Conservation (phyloP, 1,139 yeast species). For the Yamadazyma diddensiae region DNA sequence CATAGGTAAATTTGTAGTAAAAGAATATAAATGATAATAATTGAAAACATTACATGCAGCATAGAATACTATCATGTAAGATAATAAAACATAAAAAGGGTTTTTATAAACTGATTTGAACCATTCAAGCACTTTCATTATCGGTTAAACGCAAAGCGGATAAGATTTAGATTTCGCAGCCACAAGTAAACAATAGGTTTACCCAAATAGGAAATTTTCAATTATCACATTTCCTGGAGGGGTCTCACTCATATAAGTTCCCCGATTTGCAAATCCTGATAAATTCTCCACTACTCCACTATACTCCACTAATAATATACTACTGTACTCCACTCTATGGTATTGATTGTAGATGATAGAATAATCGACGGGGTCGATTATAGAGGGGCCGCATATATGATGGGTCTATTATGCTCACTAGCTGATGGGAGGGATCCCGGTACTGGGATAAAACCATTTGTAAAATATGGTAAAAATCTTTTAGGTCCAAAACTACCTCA, state of each 20-base stretch:
- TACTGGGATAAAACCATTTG: conserved; percentile 12
- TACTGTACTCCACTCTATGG: conserved; percentile 1
- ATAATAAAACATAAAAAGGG: too few relatives aligned
- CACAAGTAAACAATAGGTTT: conserved; percentile 3
- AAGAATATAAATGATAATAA: not conserved
- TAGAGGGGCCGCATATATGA: conserved; percentile 8
- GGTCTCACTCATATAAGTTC: too few relatives aligned
- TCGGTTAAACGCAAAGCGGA: too few relatives aligned
- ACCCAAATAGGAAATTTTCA: not conserved
- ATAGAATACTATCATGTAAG: too few relatives aligned
- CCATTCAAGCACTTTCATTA: not conserved
- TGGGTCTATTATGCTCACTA: conserved; percentile 9
- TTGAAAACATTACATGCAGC: not conserved
- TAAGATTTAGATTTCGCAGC: too few relatives aligned
- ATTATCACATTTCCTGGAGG: not conserved
- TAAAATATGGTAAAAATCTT: conserved; percentile 9
- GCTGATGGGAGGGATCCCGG: conserved; percentile 15
- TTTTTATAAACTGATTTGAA: too few relatives aligned
- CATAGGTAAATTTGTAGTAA: conserved; percentile 2
- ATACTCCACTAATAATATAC: too few relatives aligned
- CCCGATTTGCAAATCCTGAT: too few relatives aligned
- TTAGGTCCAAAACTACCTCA: conserved; percentile 11
- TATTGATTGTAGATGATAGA: conserved; percentile 3
- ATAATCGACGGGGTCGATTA: conserved; percentile 8
- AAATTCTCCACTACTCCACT: too few relatives aligned